phyloP scores from a whole-genome alignment of 257 asterid genomes.

The Gynochthodes officinalis region DNA sequence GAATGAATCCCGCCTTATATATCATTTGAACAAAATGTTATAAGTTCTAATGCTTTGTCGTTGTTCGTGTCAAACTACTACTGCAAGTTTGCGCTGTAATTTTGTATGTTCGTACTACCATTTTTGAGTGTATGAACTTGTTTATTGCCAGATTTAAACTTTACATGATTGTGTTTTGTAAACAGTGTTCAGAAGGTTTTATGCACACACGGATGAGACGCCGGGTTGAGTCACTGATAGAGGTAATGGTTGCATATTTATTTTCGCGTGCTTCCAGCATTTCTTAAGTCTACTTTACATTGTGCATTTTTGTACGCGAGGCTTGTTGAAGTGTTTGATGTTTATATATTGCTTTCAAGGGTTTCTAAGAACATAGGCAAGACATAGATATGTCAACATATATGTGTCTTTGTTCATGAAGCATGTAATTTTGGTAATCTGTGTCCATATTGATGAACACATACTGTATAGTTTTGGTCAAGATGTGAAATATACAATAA shows the following conservation, averaged over 20 bases:
- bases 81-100: background rate
- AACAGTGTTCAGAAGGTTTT: conserved; percentile 93
- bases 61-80: background rate
- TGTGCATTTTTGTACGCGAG: background rate
- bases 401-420: background rate
- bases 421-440: background rate
- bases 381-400: background rate
- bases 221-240: conserved; percentile 84
- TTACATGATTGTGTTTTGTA: conserved; percentile 16
- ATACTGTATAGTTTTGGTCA: too few species aligned
- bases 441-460: background rate
- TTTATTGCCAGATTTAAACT: background rate
- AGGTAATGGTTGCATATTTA: conserved; percentile 38
- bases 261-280: background rate
- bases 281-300: conserved; percentile 2
- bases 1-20: background rate
- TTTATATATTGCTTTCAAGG: background rate
- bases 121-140: background rate
- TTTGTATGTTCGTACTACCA: background rate
- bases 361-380: background rate
- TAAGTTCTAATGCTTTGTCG: too few species aligned
- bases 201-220: conserved; percentile 99
- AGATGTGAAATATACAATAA: background rate
- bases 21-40: background rate
- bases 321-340: background rate